Base-by-base conservation (phyloP, 2,329 filamentous ascomycete species). In the Colletotrichum sansevieriae region DNA sequence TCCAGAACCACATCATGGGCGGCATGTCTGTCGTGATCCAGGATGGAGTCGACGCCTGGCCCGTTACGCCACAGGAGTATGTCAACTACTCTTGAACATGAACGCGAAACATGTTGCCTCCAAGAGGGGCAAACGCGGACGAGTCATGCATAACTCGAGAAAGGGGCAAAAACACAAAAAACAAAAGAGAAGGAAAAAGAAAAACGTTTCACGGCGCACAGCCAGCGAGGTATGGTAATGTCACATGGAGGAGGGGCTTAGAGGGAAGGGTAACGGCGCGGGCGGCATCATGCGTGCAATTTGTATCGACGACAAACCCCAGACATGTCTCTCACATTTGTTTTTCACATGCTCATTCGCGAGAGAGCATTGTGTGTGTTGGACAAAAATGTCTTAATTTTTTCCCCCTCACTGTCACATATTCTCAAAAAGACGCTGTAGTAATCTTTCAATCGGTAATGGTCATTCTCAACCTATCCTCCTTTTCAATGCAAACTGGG, bases 11-110 rank as follows among this genome's bases (percentile, higher is more conserved):
- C 69, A 76, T 87, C 65, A 75, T 79, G 33, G 86, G 86, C 3
- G 87, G 87, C 2, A 89, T 89, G 87, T 79, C 79, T 33, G 75
- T 88, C 75, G 82, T 83, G 1, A 81, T 89, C 43, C 80, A 83
- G 68, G 84, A 86, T 55, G 83, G 82, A 0, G 63, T 83, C 0
- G 83, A 85, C 58, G 73, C 73, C 0, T 83, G 82, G 80, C 83
- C 83, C 0, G 67, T 61, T 5, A 74, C 83, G 20, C 83, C 83
- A 3, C 56, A 72, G 3, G 77, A 80, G 71, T 85, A 84, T 41
- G 22, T 63, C 37, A 29, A 63, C 37, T 70, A 70, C 64, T 12
- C 33, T 20, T 63, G 43, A 43, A 43, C 12, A n/a, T 3, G 4
- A 25, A 33, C 6, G 29, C 29, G 29, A 9, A 9, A 29, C 29